Conservation (phyloP, 352 stramenopile genomes). For the Phytophthora kernoviae region DNA sequence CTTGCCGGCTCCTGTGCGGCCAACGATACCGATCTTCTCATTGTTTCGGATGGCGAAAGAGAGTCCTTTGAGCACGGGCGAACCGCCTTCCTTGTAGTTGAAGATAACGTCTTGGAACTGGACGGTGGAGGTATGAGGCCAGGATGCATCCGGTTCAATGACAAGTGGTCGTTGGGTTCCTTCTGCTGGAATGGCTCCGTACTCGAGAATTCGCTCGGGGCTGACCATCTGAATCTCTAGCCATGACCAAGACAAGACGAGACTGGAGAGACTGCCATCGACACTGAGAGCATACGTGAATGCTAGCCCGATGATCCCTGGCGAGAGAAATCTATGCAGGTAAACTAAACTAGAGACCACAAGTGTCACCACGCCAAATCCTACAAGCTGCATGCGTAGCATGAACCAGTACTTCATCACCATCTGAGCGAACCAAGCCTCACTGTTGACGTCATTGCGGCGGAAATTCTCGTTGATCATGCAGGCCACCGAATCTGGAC, state of each 20-base stretch:
- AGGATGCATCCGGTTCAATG: constrained; percentile 37
- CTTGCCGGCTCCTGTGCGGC: constrained; percentile 82
- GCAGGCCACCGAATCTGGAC: constrained; percentile 16
- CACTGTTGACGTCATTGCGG: constrained; percentile 36
- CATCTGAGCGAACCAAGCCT: constrained; percentile 30
- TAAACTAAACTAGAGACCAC: constrained; percentile 50
- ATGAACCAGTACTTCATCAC: constrained; percentile 48
- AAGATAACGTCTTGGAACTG: constrained; percentile 49
- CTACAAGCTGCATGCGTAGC: constrained; percentile 53
- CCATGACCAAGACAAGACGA: constrained; percentile 28
- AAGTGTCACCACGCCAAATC: constrained; percentile 37
- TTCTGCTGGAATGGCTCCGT: constrained; percentile 38
- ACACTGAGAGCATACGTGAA: constrained; percentile 90
- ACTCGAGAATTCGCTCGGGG: constrained; percentile 49
- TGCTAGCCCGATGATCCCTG: constrained; percentile 79
- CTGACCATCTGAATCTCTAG: constrained; percentile 54
- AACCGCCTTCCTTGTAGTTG: constrained; percentile 15
- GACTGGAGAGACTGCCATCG: constrained; percentile 73
- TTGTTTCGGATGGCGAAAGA: constrained; percentile 9
- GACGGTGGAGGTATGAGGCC: constrained; percentile 80
- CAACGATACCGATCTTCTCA: constrained; percentile 86
- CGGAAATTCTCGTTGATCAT: constrained; percentile 30
- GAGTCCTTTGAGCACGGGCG: constrained; percentile 3
- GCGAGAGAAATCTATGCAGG: constrained; percentile 36
- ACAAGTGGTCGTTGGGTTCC: constrained; percentile 16